Conservation (phyloP, 495 filamentous ascomycete genomes). For the Daldinia bambusicola region DNA sequence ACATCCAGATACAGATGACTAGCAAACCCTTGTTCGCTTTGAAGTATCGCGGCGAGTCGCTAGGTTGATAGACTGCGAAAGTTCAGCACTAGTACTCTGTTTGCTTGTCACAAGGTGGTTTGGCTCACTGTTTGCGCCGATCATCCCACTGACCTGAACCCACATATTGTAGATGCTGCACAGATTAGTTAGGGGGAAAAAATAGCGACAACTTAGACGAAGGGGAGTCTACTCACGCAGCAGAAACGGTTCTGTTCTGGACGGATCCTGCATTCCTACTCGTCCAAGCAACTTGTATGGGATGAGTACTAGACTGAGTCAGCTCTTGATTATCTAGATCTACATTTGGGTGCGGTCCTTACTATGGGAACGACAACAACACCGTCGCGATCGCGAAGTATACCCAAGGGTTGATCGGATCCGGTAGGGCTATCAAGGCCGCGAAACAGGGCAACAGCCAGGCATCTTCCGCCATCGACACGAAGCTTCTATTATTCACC, state of each 20-base stretch:
- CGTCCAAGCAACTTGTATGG: conserved; percentile 47
- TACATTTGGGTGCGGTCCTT: conserved; percentile 5
- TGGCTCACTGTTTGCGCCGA: conserved; percentile 42
- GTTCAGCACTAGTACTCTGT: neutral
- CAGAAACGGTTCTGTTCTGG: conserved; percentile 45
- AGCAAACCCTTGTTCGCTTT: conserved; percentile 45
- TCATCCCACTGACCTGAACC: conserved; percentile 48
- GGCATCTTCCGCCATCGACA: conserved; percentile 48
- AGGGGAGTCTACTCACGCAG: conserved; percentile 28
- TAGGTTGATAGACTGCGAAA: conserved; percentile 41
- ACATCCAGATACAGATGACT: conserved; percentile 47
- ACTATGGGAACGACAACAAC: conserved; percentile 46
- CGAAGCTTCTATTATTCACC: conserved; percentile 45
- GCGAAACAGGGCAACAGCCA: conserved; percentile 44
- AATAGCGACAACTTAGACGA: neutral
- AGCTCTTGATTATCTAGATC: neutral
- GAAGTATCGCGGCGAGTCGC: conserved; percentile 41
- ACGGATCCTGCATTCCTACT: conserved; percentile 46
- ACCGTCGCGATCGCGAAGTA: conserved; percentile 47
- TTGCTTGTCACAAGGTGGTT: neutral
- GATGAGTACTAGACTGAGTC: conserved; percentile 40
- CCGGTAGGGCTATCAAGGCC: conserved; percentile 39
- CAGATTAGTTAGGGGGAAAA: conserved; percentile 23
- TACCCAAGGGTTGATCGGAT: conserved; percentile 38
- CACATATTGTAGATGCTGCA: conserved; percentile 44